Evolutionary conservation across 2,329 filamentous ascomycete species (phyloP).

Genomic region (Erysiphe pulchra): DNA sequence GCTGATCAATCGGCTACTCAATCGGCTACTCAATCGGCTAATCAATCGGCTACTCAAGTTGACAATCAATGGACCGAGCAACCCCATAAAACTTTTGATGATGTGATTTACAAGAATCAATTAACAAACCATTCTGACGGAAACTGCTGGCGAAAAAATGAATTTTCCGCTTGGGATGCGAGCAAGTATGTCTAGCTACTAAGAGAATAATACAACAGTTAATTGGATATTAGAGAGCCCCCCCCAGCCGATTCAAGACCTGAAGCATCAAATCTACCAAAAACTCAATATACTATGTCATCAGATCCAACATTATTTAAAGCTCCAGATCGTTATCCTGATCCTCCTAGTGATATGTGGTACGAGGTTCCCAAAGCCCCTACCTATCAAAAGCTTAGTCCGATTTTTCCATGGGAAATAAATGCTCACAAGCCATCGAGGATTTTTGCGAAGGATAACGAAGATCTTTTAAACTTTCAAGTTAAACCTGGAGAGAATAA

Average conservation of each 20-base stretch:
- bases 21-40: too few species aligned
- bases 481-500: neutral
- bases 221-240: conserved; percentile 16
- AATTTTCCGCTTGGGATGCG: conserved; percentile 19
- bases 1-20: too few species aligned
- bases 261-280: conserved; percentile 65
- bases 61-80: too few species aligned
- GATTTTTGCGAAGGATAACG: conserved; percentile 33
- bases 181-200: conserved; percentile 19
- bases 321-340: conserved; percentile 51
- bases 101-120: too few species aligned
- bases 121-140: too few species aligned
- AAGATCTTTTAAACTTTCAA: conserved; percentile 1
- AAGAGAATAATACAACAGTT: conserved; percentile 1
- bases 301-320: conserved; percentile 49
- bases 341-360: conserved; percentile 70
- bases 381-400: conserved; percentile 30
- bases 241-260: conserved; percentile 44
- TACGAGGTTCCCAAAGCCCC: conserved; percentile 51
- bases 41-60: too few species aligned
- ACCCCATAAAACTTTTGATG: too few species aligned
- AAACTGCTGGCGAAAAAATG: too few species aligned
- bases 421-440: conserved; percentile 35
- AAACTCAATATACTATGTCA: conserved; percentile 61
- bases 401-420: conserved; percentile 81